Evolutionary conservation across 805 yeast species (phyloP).

Genomic region (Saccharomycopsis sp.): DNA sequence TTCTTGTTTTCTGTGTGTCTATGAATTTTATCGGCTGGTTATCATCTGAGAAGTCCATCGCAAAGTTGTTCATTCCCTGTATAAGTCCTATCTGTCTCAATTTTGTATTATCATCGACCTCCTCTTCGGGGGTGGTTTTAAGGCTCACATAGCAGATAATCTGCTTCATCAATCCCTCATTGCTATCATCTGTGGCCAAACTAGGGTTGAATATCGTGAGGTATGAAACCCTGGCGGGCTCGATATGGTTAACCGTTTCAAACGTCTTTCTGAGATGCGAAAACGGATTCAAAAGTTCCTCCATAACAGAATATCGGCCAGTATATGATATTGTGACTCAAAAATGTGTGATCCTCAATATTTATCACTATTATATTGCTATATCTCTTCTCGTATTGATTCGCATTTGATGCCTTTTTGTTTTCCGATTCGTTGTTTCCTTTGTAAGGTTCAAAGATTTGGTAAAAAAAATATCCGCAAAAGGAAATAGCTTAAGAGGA

Average conservation of each 20-base stretch:
- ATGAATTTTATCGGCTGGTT: constrained; percentile 6
- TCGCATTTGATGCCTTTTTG: not conserved
- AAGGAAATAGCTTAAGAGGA: not conserved
- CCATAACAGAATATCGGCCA: too few relatives aligned
- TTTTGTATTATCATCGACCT: constrained; percentile 3
- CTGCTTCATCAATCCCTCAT: constrained; percentile 15
- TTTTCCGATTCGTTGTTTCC: not conserved
- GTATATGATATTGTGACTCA: too few relatives aligned
- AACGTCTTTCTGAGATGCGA: constrained; percentile 2
- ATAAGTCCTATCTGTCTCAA: constrained; percentile 19
- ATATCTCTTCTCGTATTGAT: too few relatives aligned
- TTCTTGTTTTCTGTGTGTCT: constrained; percentile 19
- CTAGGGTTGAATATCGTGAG: constrained; percentile 17
- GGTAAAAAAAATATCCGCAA: constrained; percentile 1
- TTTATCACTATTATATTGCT: too few relatives aligned
- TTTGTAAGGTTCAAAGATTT: not conserved
- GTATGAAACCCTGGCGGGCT: constrained; percentile 16
- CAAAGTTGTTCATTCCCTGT: constrained; percentile 19
- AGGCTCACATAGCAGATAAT: constrained; percentile 12
- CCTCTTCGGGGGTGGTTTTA: not conserved
- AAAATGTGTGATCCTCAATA: too few relatives aligned
- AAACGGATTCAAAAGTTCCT: not conserved
- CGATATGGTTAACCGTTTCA: constrained; percentile 11
- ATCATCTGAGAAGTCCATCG: constrained; percentile 12
- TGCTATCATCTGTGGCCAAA: constrained; percentile 10